Conservation (phyloP, 2,329 filamentous ascomycete species). For the Elsinoe ampelina region DNA sequence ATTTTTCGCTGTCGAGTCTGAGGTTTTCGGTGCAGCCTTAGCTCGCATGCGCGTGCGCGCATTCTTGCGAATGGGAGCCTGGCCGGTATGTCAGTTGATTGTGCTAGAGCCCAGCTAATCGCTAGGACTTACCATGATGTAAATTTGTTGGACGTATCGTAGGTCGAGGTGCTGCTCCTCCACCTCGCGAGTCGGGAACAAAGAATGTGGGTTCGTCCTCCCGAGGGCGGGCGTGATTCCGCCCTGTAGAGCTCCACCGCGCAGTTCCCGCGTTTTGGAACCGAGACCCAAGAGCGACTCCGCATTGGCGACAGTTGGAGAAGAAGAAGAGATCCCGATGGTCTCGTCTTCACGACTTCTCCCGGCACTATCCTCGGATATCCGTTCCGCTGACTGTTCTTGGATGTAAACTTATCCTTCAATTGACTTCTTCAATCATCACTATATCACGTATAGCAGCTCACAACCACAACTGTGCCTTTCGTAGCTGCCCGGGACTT, state of each 20-base stretch:
- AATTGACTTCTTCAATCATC: neutral
- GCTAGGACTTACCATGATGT: neutral
- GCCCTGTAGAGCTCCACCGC: neutral
- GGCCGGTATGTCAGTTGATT: neutral
- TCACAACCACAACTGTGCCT: neutral
- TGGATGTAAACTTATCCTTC: constrained; percentile 4
- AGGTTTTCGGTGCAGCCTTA: neutral
- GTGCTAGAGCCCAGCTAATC: neutral
- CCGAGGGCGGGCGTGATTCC: neutral
- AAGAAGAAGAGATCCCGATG: neutral
- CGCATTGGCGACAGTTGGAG: neutral
- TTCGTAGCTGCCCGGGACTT: neutral
- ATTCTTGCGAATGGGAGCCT: constrained; percentile 4
- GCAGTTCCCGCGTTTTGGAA: constrained; percentile 1
- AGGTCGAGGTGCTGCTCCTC: neutral
- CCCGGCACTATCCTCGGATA: constrained; percentile 10
- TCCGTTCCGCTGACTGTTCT: constrained; percentile 1
- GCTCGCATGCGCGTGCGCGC: neutral
- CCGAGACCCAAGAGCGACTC: neutral
- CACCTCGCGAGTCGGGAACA: neutral
- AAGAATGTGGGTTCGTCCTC: neutral
- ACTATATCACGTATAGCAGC: neutral
- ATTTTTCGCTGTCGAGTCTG: neutral
- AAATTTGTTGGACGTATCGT: neutral
- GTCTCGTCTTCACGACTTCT: constrained; percentile 6